phyloP scores from a whole-genome alignment of 2,329 filamentous ascomycete genomes.

The Diaporthe aspalathi region DNA sequence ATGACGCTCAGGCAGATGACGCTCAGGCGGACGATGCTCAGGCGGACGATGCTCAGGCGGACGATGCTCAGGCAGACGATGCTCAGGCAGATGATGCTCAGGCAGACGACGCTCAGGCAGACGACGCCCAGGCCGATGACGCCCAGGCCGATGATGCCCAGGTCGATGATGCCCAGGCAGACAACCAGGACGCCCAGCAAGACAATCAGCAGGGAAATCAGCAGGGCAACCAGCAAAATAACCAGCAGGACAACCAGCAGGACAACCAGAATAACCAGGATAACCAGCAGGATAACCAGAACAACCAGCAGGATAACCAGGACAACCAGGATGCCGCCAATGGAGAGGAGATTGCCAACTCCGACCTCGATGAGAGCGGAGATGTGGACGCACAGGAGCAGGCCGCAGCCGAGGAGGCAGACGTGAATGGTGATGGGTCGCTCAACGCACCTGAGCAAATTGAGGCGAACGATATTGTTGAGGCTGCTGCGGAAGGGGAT shows the following conservation, averaged over 20 bases:
- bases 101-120: no score
- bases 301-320: not conserved
- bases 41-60: not conserved
- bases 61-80: no score
- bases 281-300: conserved; percentile 45
- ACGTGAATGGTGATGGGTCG: conserved; percentile 5
- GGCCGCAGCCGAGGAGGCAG: conserved; percentile 6
- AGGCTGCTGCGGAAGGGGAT: not conserved
- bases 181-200: no score
- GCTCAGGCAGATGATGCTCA: no score
- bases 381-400: conserved; percentile 7
- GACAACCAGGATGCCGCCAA: not conserved
- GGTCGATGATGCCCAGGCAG: not conserved
- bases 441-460: conserved; percentile 4
- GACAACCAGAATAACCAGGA: not conserved
- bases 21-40: not conserved
- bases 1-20: not conserved
- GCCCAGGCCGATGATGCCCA: not conserved
- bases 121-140: not conserved
- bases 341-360: not conserved
- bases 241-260: not conserved
- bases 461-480: conserved; percentile 3
- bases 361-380: conserved; percentile 6
- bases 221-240: no score
- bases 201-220: no score